These are phyloP conservation scores for Sporothrix dimorphospora DNA, from an alignment of 2,329 filamentous ascomycete species.

Conservation along the genomic window DNA sequence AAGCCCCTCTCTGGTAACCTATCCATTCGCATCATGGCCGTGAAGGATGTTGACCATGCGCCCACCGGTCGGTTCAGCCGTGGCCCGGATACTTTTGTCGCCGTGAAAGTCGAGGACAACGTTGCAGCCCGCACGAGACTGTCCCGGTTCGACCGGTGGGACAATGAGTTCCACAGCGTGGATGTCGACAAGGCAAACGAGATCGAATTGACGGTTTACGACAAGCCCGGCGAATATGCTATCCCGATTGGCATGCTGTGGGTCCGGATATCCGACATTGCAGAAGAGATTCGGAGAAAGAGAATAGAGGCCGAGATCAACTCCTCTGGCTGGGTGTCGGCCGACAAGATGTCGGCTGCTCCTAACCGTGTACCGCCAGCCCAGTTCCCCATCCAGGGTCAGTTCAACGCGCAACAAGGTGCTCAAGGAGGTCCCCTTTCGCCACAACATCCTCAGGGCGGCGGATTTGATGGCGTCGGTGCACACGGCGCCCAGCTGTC, in stretches of 20 bases:
- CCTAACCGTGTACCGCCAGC: constrained; percentile 53
- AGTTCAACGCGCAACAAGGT: constrained; percentile 51
- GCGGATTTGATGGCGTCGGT: constrained; percentile 34
- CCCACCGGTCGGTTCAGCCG: constrained; percentile 81
- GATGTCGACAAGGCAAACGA: constrained; percentile 99
- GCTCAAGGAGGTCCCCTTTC: constrained; percentile 42
- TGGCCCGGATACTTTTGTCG: constrained; percentile 91
- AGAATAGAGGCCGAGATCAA: constrained; percentile 96
- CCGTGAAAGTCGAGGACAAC: constrained; percentile 94
- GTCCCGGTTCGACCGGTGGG: constrained; percentile 86
- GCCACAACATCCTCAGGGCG: constrained; percentile 35
- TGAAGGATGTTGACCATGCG: constrained; percentile 94
- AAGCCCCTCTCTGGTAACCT: constrained; percentile 95
- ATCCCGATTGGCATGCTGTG: constrained; percentile 94
- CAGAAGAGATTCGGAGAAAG: constrained; percentile 95
- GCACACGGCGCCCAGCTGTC: constrained; percentile 53
- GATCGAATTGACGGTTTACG: constrained; percentile 95
- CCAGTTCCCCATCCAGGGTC: constrained; percentile 60
- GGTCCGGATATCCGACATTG: constrained; percentile 95
- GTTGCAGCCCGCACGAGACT: constrained; percentile 86
- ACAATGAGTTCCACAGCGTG: constrained; percentile 86
- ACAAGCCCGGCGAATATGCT: constrained; percentile 87
- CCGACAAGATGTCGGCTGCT: constrained; percentile 77
- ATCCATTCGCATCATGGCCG: constrained; percentile 80
- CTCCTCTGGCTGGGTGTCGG: constrained; percentile 93